Base-by-base conservation (phyloP, 2,329 filamentous ascomycete genomes). In the Trematosphaeria pertusa region DNA sequence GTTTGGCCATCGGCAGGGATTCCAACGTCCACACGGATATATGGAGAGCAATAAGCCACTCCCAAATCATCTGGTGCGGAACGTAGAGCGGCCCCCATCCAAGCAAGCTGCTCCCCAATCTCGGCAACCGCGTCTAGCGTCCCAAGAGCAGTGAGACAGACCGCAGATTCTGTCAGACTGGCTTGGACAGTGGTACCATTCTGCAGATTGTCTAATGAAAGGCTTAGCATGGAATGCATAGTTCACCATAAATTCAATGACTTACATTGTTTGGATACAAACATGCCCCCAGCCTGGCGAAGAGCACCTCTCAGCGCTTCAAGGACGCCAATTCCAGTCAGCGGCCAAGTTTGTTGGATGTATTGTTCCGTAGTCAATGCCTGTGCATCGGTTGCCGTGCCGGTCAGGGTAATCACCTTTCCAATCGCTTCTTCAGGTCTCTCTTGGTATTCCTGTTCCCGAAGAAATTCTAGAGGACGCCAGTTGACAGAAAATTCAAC, bases 11-110 rank as follows among this genome's bases (percentile, higher is more conserved):
- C n/a, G n/a, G n/a, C n/a, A n/a, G n/a, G n/a, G n/a, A n/a, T n/a
- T n/a, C n/a, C n/a, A n/a, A n/a, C n/a, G n/a, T n/a, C 32, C 32
- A 35, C 15, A 17, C 14, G 32, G 14, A 14, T 35, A 8, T 17
- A 46, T 33, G 41, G 41, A 17, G 28, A 24, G 37, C 37, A 47
- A 15, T 32, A 35, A 28, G 14, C 37, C n/a, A 50, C 32, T 24
- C 41, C 47, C 3, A n/a, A 11, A n/a, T 41, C 47, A 10, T 18
- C 6, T 24, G 47, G 37, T 11, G 47, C 41, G 14, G 36, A 37
- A 5, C 47, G 37, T 17, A 50, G 28, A 24, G 47, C 47, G 19
- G 47, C 41, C 12, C 47, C 47, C 20, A 50, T 35, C 47, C 47
- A 50, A 32, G 47, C 36, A 14, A 50, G 19, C 21, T 37, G 36